Base-by-base conservation (phyloP, 345 rosid genomes). In the Mercurialis annua region DNA sequence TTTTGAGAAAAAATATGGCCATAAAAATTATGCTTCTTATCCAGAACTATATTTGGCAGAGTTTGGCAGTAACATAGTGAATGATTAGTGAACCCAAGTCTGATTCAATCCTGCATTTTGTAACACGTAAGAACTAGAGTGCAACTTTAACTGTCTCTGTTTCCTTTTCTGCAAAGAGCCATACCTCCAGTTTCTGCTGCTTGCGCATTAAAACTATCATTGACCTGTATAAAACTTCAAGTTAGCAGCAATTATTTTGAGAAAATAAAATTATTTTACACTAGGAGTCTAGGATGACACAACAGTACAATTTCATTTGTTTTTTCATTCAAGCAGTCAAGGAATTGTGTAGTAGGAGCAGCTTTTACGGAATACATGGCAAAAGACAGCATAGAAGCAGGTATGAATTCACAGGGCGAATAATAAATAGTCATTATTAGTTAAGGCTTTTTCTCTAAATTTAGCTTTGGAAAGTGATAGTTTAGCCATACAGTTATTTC, bases 141-240 rank as follows among this genome's bases (percentile, higher is more conserved):
- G 51, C 12, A 40, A 4, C 7, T 26, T 61, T 44, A 55, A 55
- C 60, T 54, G 33, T 17, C 42, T 6, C 60, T 54, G 33, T 17
- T 60, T 6, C 29, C 31, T 21, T 2, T 1, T 62, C 6, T 62
- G 15, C 33, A 59, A 58, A 51, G 27, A 53, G 31, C 40, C 56
- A 36, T 47, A 78, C 85, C 85, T 81, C 73, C 64, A 64, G 70
- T 51, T 68, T 62, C 74, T 15, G 62, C 63, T 26, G 59, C 68
- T 68, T 70, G 51, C 66, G 31, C 69, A 40, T 51, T 59, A 38
- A n/a, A 43, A 24, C 70, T 65, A 59, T 68, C 73, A 43, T 70
- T 73, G 34, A 61, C 78, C 84, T 78, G 78, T 38, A 72, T 10
- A 48, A 2, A 43, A 38, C 50, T 24, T 60, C 51, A 26, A 38